Evolutionary conservation across 345 rosid species (phyloP).

Genomic region (Cardiospermum halicacabum): DNA sequence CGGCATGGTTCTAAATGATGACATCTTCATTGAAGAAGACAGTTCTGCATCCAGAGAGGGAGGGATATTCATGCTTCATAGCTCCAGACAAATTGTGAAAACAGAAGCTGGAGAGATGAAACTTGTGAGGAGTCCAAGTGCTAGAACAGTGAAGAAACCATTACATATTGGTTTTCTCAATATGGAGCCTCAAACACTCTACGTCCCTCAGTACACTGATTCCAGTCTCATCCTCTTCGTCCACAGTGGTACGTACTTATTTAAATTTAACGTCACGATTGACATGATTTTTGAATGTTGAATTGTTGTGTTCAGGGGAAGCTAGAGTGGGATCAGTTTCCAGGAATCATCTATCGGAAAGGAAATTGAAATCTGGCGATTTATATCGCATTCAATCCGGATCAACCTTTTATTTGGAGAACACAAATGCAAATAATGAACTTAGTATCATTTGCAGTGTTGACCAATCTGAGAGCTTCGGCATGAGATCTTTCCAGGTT

Average conservation of each 20-base stretch:
- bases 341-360: conserved; percentile 49
- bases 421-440: conserved; percentile 51
- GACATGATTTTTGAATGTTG: too few relatives aligned
- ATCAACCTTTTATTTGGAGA: conserved; percentile 71
- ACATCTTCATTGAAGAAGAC: too few relatives aligned
- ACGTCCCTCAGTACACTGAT: conserved; percentile 82
- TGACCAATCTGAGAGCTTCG: conserved; percentile 67
- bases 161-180: conserved; percentile 77
- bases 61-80: conserved; percentile 49
- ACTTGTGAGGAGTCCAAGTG: conserved; percentile 39
- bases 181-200: conserved; percentile 77
- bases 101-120: conserved; percentile 82
- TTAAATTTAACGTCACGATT: background rate
- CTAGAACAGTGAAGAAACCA: conserved; percentile 45
- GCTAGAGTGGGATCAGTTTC: conserved; percentile 66
- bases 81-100: conserved; percentile 48
- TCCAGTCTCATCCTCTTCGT: conserved; percentile 68
- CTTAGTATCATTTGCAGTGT: conserved; percentile 69
- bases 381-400: conserved; percentile 65
- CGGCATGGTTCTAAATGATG: conserved; percentile 29
- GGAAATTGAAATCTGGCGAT: conserved; percentile 52
- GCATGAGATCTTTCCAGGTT: conserved; percentile 63
- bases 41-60: conserved; percentile 5
- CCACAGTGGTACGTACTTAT: conserved; percentile 37
- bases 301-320: conserved; percentile 49